Conservation (phyloP, 2,329 filamentous ascomycete species). For the Diaporthe ampelina region DNA sequence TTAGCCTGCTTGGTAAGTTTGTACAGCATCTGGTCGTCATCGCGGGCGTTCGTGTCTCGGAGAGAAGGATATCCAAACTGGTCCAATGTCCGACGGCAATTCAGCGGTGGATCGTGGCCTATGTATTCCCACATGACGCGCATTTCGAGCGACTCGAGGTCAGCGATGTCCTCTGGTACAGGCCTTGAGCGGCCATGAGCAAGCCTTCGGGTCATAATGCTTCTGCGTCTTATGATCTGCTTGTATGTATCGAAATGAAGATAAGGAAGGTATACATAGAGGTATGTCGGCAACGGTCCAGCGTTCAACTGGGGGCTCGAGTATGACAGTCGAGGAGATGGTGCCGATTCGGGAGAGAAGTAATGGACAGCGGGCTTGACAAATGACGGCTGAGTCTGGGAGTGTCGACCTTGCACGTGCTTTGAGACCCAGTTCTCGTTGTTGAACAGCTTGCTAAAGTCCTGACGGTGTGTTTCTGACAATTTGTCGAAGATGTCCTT, state of each 20-base stretch:
- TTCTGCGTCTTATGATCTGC: constrained; percentile 68
- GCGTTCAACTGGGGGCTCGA: constrained; percentile 34
- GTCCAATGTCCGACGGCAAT: constrained; percentile 73
- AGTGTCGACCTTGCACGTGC: constrained; percentile 56
- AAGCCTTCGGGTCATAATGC: constrained; percentile 66
- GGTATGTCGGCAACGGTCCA: constrained; percentile 48
- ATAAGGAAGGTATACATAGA: constrained; percentile 70
- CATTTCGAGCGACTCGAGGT: constrained; percentile 68
- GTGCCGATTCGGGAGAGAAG: constrained; percentile 50
- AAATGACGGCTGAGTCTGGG: constrained; percentile 55
- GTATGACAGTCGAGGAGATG: constrained; percentile 45
- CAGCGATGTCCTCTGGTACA: constrained; percentile 66
- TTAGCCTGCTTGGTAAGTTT: constrained; percentile 69
- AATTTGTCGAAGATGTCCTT: constrained; percentile 60
- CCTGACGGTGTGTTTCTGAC: constrained; percentile 57
- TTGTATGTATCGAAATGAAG: constrained; percentile 76
- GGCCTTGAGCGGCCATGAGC: constrained; percentile 68
- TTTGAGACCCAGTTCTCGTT: constrained; percentile 59
- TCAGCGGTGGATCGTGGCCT: constrained; percentile 71
- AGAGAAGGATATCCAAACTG: constrained; percentile 75
- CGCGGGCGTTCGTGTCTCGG: constrained; percentile 70
- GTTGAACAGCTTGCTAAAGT: constrained; percentile 54
- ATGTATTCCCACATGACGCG: constrained; percentile 75
- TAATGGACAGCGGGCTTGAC: constrained; percentile 55
- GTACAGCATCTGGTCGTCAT: constrained; percentile 78